Conservation (phyloP, 306 rosid genomes). For the Canavalia gladiata region DNA sequence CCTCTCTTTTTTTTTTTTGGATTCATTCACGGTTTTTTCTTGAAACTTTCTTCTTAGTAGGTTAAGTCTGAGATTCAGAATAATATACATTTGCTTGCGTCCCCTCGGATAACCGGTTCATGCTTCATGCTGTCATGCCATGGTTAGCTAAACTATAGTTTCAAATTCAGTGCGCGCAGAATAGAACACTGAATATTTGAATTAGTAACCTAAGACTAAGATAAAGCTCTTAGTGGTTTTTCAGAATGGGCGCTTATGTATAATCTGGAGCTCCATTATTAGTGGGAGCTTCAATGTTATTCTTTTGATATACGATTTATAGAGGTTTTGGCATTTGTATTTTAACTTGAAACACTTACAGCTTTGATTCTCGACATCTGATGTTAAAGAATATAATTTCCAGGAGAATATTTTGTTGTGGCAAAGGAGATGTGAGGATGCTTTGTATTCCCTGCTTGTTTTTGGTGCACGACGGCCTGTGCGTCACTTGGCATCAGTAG, state of each 20-base stretch:
- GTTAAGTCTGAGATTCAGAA: constrained; percentile 28
- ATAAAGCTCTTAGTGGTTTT: constrained; percentile 14
- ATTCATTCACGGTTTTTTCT: constrained; percentile 29
- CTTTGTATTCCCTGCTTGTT: constrained; percentile 80
- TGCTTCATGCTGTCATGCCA: background rate
- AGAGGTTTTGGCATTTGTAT: background rate
- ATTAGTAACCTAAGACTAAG: constrained; percentile 4
- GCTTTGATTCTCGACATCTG: constrained; percentile 8
- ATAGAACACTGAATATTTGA: constrained; percentile 10
- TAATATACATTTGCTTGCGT: constrained; percentile 27
- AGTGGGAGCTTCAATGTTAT: constrained; percentile 1
- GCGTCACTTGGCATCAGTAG: constrained; percentile 93
- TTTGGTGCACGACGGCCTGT: constrained; percentile 96
- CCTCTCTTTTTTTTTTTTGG: constrained; percentile 9
- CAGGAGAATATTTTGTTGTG: constrained; percentile 92
- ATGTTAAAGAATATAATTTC: constrained; percentile 39
- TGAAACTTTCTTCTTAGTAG: background rate
- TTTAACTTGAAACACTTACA: constrained; percentile 26
- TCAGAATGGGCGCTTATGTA: constrained; percentile 22
- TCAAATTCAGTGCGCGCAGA: constrained; percentile 19
- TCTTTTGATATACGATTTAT: constrained; percentile 1
- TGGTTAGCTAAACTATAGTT: constrained; percentile 21
- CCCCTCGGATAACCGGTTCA: constrained; percentile 23
- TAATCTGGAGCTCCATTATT: constrained; percentile 6
- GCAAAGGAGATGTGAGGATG: constrained; percentile 98